These are phyloP conservation scores for Paracoccidioides brasiliensis DNA, from an alignment of 2,329 filamentous ascomycete species.

Conservation along the genomic window DNA sequence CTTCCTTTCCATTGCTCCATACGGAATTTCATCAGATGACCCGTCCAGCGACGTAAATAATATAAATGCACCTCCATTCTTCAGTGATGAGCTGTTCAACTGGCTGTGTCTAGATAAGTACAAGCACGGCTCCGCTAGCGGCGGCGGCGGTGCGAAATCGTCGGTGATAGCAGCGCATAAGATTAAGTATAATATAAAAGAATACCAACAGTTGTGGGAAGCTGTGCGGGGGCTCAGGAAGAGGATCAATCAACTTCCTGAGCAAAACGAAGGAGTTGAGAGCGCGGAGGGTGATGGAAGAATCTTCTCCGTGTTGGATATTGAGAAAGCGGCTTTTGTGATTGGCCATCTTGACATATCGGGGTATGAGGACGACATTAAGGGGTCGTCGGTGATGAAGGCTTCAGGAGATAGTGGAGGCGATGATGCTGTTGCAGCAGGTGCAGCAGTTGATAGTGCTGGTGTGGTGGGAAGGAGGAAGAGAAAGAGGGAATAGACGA, in stretches of 20 bases:
- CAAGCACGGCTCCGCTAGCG: conserved; percentile 6
- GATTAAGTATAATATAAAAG: conserved; percentile 29
- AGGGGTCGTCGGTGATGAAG: neutral
- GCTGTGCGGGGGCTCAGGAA: conserved; percentile 13
- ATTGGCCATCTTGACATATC: conserved; percentile 22
- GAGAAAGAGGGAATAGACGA: neutral
- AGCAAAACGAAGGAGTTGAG: neutral
- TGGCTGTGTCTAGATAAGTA: conserved; percentile 25
- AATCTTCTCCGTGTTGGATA: conserved; percentile 18
- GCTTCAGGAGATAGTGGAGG: neutral
- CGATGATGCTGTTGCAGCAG: neutral
- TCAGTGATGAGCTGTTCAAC: conserved; percentile 30
- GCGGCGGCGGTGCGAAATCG: neutral
- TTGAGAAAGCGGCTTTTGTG: conserved; percentile 29
- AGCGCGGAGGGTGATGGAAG: conserved; percentile 1
- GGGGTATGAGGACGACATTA: conserved; percentile 8
- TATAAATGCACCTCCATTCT: conserved; percentile 23
- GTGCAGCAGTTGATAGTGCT: neutral
- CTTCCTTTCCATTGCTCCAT: conserved; percentile 23
- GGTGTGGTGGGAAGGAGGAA: neutral
- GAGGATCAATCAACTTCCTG: conserved; percentile 13
- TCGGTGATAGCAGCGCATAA: conserved; percentile 15
- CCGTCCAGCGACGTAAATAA: conserved; percentile 6
- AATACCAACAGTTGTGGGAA: conserved; percentile 26
- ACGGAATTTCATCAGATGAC: neutral